These are phyloP conservation scores for Fusarium torulosum DNA, from an alignment of 2,329 filamentous ascomycete species.

Conservation along the genomic window DNA sequence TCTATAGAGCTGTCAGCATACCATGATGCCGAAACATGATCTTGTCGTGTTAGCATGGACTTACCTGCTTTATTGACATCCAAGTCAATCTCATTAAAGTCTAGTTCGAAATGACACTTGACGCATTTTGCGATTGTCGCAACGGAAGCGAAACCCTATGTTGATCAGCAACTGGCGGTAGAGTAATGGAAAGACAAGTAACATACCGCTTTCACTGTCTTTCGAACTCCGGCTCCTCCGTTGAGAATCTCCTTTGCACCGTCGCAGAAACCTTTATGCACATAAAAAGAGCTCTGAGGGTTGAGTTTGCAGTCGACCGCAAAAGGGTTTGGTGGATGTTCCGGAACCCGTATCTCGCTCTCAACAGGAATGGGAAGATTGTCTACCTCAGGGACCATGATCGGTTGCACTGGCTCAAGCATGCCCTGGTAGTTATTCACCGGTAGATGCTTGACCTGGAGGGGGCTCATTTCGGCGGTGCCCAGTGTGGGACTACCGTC, in stretches of 20 bases:
- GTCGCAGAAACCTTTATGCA: constrained; percentile 67
- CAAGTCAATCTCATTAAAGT: constrained; percentile 64
- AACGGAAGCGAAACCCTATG: constrained; percentile 57
- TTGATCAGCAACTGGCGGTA: constrained; percentile 6
- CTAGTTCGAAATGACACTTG: constrained; percentile 66
- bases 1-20: constrained; percentile 50
- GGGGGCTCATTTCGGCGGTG: constrained; percentile 39
- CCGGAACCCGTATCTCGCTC: constrained; percentile 27
- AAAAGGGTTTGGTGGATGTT: constrained; percentile 38
- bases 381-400: constrained; percentile 36
- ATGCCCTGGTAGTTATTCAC: constrained; percentile 36
- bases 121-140: constrained; percentile 64
- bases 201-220: constrained; percentile 62
- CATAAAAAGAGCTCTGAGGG: constrained; percentile 62
- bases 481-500: constrained; percentile 46
- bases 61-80: constrained; percentile 64
- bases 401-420: constrained; percentile 14
- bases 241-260: constrained; percentile 64
- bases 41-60: constrained; percentile 23
- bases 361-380: constrained; percentile 47
- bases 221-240: constrained; percentile 64
- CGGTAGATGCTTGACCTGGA: constrained; percentile 29
- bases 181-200: neutral
- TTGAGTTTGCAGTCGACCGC: constrained; percentile 58
- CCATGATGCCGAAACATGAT: constrained; percentile 7